Conservation (phyloP, 2,329 filamentous ascomycete genomes). For the Colletotrichum phormii region DNA sequence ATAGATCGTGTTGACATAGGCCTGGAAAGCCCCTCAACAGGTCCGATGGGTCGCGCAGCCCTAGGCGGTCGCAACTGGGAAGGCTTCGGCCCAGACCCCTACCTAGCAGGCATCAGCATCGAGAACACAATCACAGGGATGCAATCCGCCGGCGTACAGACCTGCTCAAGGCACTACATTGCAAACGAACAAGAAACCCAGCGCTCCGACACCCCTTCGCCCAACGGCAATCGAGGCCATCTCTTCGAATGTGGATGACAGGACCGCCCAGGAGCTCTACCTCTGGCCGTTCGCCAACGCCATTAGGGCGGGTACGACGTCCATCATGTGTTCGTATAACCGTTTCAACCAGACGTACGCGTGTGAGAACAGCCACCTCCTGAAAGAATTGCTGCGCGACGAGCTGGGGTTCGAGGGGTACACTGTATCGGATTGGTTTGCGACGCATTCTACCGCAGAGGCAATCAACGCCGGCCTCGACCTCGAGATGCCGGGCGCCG, state of each 20-base stretch:
- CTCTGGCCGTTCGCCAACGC: background rate
- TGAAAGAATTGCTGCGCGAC: background rate
- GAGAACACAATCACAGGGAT: background rate
- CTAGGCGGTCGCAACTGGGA: background rate
- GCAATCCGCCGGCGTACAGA: background rate
- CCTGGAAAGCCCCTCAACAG: background rate
- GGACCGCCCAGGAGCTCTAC: background rate
- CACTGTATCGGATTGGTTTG: background rate
- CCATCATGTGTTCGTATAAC: background rate
- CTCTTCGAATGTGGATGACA: background rate
- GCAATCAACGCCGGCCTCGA: background rate
- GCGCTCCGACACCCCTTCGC: background rate
- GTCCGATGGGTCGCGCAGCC: background rate
- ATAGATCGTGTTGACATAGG: background rate
- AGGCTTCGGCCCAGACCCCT: background rate
- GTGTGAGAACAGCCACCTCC: background rate
- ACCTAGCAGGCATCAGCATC: background rate
- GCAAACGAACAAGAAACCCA: background rate
- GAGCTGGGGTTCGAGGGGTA: background rate
- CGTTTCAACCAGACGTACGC: background rate
- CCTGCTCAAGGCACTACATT: background rate
- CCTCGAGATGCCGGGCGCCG: background rate
- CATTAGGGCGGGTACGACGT: background rate
- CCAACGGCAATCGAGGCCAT: background rate
- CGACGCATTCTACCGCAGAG: background rate